Evolutionary conservation across 2,329 filamentous ascomycete species (phyloP).

Genomic region (Trichoderma gracile): DNA sequence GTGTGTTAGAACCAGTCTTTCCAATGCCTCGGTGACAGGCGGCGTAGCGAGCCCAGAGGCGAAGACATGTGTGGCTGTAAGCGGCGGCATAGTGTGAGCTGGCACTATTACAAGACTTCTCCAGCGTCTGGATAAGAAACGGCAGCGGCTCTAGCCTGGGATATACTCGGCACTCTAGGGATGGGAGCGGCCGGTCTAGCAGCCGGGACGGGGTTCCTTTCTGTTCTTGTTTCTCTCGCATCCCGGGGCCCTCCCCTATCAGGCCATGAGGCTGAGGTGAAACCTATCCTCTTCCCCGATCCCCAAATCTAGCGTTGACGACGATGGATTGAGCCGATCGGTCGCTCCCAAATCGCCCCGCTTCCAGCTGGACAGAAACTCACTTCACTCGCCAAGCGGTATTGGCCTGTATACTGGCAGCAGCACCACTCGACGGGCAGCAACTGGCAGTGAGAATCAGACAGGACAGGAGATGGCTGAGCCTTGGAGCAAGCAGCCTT

Average conservation of each 20-base stretch:
- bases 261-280: slow-evolving; percentile 12
- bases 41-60: slow-evolving; percentile 16
- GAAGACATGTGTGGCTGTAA: slow-evolving; percentile 21
- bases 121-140: slow-evolving; percentile 2
- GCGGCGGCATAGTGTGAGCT: slow-evolving; percentile 15
- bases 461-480: neutral
- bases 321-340: slow-evolving; percentile 10
- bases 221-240: neutral
- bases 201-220: neutral
- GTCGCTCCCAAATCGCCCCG: slow-evolving; percentile 17
- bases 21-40: slow-evolving; percentile 29
- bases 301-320: slow-evolving; percentile 7
- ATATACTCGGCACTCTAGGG: slow-evolving; percentile 5
- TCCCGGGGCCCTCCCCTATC: slow-evolving; percentile 10
- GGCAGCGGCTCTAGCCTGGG: slow-evolving; percentile 2
- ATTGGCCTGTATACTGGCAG: neutral
- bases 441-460: neutral
- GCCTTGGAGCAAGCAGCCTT: neutral
- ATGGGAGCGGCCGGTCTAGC: neutral
- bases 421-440: neutral
- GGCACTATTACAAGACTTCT: slow-evolving; percentile 1
- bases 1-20: slow-evolving; percentile 35
- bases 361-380: neutral
- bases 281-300: neutral
- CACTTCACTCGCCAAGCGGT: neutral